Evolutionary conservation across 1,139 yeast genomes (phyloP).

Genomic region (Debaryomycetaceae sp.): DNA sequence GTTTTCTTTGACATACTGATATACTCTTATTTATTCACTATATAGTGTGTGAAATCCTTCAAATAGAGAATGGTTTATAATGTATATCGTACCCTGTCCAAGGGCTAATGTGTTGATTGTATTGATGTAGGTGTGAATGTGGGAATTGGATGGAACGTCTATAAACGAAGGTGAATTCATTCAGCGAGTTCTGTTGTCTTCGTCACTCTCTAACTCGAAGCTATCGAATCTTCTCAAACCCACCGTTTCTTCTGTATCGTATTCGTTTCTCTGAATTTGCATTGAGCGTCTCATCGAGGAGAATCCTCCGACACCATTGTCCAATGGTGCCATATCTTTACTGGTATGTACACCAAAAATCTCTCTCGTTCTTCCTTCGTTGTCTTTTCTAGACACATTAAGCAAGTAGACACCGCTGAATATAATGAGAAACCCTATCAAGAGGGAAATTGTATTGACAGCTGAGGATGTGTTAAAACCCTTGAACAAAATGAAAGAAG

Average conservation of each 20-base stretch:
- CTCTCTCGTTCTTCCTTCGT: conserved; percentile 53
- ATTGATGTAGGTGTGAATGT: not conserved
- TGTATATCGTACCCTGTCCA: not conserved
- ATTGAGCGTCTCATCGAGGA: conserved; percentile 58
- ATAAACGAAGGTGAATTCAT: not conserved
- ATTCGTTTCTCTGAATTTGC: conserved; percentile 59
- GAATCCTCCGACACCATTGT: conserved; percentile 77
- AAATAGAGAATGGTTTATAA: not conserved
- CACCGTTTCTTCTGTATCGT: conserved; percentile 48
- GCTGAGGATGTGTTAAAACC: conserved; percentile 85
- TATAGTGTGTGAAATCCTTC: not conserved
- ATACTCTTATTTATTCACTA: not conserved
- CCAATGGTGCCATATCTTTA: conserved; percentile 65
- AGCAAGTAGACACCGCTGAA: conserved; percentile 84
- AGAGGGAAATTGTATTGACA: conserved; percentile 77
- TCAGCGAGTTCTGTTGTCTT: conserved; percentile 14
- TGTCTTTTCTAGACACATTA: conserved; percentile 71
- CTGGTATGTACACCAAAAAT: conserved; percentile 59
- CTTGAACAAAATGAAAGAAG: conserved; percentile 80
- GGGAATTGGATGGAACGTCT: not conserved
- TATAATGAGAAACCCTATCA: conserved; percentile 83
- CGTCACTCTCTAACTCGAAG: conserved; percentile 52
- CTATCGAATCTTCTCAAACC: conserved; percentile 63
- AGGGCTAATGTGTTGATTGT: not conserved
- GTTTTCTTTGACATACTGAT: not conserved